Evolutionary conservation across 2,329 filamentous ascomycete genomes (phyloP).

Genomic region (Aphanoascus verrucosus): DNA sequence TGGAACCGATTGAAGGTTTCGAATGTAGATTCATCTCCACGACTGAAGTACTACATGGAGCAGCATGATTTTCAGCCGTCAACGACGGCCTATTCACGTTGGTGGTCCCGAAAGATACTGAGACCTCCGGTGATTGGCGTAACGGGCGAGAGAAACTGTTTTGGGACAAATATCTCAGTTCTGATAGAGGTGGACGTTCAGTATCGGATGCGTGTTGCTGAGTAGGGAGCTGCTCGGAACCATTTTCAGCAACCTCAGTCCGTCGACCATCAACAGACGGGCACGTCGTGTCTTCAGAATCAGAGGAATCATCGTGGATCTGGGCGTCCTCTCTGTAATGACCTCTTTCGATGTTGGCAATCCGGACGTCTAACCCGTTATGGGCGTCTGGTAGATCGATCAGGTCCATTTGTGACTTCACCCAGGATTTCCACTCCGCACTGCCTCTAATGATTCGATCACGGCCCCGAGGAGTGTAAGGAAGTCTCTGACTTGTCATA

Average conservation of each 20-base stretch:
- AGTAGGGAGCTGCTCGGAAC: not conserved
- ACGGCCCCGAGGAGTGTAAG: conserved; percentile 10
- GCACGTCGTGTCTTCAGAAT: not conserved
- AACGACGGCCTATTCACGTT: conserved; percentile 13
- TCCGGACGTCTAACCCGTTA: not conserved
- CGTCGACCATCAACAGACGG: not conserved
- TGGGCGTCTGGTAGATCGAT: conserved; percentile 10
- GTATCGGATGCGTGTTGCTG: not conserved
- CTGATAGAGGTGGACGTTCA: conserved; percentile 7
- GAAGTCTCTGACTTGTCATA: conserved; percentile 15
- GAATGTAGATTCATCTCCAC: not conserved
- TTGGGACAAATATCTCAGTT: conserved; percentile 12
- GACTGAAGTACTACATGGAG: conserved; percentile 5
- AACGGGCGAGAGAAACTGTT: conserved; percentile 19
- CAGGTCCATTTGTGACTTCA: conserved; percentile 20
- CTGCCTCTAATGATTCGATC: conserved; percentile 10
- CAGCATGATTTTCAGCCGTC: conserved; percentile 1
- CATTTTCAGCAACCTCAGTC: not conserved
- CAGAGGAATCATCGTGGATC: conserved; percentile 16
- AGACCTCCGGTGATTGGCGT: conserved; percentile 13
- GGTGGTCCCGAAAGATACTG: conserved; percentile 12
- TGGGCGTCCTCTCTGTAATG: conserved; percentile 26
- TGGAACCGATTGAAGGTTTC: conserved; percentile 4
- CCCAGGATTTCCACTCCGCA: conserved; percentile 21
- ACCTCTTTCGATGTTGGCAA: conserved; percentile 9